phyloP scores from a whole-genome alignment of 345 rosid species.

The Camelina neglecta region DNA sequence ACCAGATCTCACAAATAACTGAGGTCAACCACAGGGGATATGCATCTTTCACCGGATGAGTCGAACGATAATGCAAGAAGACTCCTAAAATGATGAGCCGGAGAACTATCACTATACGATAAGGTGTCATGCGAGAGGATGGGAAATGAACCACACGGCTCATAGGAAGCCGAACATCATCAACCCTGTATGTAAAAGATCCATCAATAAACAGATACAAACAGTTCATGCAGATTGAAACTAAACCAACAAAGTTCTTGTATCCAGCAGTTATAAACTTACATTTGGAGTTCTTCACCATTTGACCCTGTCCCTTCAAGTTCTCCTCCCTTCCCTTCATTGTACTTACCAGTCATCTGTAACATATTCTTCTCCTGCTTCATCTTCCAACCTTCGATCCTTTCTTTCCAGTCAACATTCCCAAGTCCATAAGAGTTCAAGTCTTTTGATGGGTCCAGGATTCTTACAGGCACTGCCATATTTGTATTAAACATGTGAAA shows the following conservation, averaged over 20 bases:
- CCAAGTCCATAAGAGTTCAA: conserved; percentile 95
- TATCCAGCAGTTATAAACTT: conserved; percentile 45
- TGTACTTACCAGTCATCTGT: conserved; percentile 65
- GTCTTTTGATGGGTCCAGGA: conserved; percentile 93
- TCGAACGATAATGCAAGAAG: conserved; percentile 85
- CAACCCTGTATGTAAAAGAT: conserved; percentile 64
- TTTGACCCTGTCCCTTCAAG: conserved; percentile 93
- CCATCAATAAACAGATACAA: conserved; percentile 47
- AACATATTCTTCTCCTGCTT: conserved; percentile 86
- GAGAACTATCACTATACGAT: conserved; percentile 72
- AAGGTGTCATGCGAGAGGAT: conserved; percentile 76
- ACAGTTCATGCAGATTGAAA: background rate
- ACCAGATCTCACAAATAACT: conserved; percentile 98
- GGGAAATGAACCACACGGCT: conserved; percentile 84
- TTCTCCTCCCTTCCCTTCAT: conserved; percentile 81
- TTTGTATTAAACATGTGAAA: background rate
- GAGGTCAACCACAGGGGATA: conserved; percentile 89
- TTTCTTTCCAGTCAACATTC: conserved; percentile 96
- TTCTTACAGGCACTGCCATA: conserved; percentile 71
- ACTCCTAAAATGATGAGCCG: conserved; percentile 94
- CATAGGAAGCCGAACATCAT: conserved; percentile 83
- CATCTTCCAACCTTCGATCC: conserved; percentile 94
- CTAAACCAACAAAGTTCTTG: conserved; percentile 13
- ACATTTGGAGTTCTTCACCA: conserved; percentile 96
- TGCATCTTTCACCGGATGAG: conserved; percentile 91